Evolutionary conservation across 2,329 filamentous ascomycete species (phyloP), one percentile per base, ranked within the genome.

Genomic region (Paecilomyces dactylethromorphus): DNA sequence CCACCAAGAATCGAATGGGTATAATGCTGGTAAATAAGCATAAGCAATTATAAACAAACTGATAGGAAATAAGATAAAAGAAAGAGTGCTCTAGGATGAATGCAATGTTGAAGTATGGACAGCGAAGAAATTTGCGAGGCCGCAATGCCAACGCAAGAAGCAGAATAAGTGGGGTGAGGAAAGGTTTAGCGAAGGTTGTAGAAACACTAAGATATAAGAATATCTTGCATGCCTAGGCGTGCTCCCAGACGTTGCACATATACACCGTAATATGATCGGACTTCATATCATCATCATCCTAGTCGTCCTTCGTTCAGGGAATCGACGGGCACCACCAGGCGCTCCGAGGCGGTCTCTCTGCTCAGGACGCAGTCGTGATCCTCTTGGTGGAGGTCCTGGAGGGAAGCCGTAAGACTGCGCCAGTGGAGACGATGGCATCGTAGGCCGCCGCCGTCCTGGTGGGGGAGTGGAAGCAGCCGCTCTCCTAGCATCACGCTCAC

Each of bases 401-500:
- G 68, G 68, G 56, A 68, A 69, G 18, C 63, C 62, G 18, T 63
- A 66, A 51, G 64, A 62, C 18, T 66, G 63, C n/a, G 70, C 66
- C 33, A 74, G 56, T 13, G 72, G 72, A n/a, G 72, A 74, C 2
- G 67, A 65, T 53, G 67, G 61, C 1, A 68, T 67, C 3, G 73
- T 69, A n/a, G 70, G 68, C 11, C 64, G 45, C 74, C 75, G 6
- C 2, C 50, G 15, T 24, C 50, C 50, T 75, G 72, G 59, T 65
- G 70, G 65, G 61, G 73, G 62, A 66, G 74, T 61, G 64, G 74
- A 65, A 64, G 76, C 67, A 52, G 76, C 77, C n/a, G 79, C 79
- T 58, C 81, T 79, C 72, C 87, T 87, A 3, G 92, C 92, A 71
- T 97, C 92, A 52, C 87, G 85, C 74, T 97, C 93, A 73, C 93